Base-by-base conservation (phyloP, 306 rosid species). In the Parietaria judaica region DNA sequence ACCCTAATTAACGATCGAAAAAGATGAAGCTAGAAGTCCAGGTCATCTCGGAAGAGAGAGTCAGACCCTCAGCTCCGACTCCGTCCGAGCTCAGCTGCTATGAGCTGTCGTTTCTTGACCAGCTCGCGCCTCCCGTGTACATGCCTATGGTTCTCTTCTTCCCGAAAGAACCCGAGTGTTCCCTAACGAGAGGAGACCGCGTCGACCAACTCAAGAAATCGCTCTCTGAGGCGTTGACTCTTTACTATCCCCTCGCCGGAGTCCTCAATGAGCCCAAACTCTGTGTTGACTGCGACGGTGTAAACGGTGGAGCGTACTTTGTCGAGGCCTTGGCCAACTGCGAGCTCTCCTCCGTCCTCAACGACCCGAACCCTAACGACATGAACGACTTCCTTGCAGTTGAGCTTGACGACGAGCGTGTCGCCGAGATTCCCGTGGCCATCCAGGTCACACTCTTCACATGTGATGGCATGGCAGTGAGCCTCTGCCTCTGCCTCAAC, bases 101-200 rank as follows among this genome's bases (percentile, higher is more conserved):
- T 15, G 51, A 74, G 12, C 76, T 80, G 52, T 73, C 81, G 16
- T 73, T 72, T 69, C 63, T 80, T 4, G 85, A 80, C 66, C 85
- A 80, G 44, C 11, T 64, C 49, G 58, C 67, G 5, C 79, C 81
- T 14, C 74, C 76, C 6, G 11, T 58, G 38, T 73, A 51, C 55
- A 72, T 68, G 70, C 81, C 85, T 6, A 51, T 63, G 66, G 51
- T 80, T 58, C 72, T 76, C 56, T 83, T 88, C 36, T 88, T 70
- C 61, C 66, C 46, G 39, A 63, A 51, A n/a, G 14, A 35, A 31
- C 56, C 53, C 6, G n/a, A 34, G 31, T 71, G 35, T 4, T 3
- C 64, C 0, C 34, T 3, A 10, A 31, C 51, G 5, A 14, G 36
- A n/a, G 14, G 48, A 23, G 54, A 64, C 48, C 61, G 67, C 12